Evolutionary conservation across 441 rosid species (phyloP).

Genomic region (Eruca vesicaria): DNA sequence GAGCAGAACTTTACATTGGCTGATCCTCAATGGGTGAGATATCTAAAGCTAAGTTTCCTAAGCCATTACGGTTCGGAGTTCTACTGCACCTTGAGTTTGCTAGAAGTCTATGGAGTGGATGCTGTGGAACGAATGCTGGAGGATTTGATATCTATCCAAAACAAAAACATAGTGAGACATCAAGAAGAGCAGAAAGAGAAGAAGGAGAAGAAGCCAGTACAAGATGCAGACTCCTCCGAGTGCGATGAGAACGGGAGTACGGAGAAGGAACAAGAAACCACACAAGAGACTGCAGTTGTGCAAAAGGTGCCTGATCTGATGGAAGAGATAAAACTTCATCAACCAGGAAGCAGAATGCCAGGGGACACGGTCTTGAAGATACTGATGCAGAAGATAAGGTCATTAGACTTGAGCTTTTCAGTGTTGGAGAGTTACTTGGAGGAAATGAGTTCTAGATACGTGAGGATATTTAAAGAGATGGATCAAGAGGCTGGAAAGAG

Average conservation of each 20-base stretch:
- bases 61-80: slow-evolving; percentile 88
- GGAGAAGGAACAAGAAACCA: slow-evolving; percentile 18
- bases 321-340: slow-evolving; percentile 68
- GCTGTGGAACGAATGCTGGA: slow-evolving; percentile 91
- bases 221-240: slow-evolving; percentile 34
- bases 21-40: slow-evolving; percentile 85
- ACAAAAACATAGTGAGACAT: slow-evolving; percentile 39
- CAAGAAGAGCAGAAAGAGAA: slow-evolving; percentile 49
- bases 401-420: slow-evolving; percentile 71
- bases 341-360: slow-evolving; percentile 82
- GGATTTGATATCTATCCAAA: slow-evolving; percentile 77
- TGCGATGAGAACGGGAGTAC: not conserved
- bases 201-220: slow-evolving; percentile 46
- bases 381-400: slow-evolving; percentile 87
- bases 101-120: slow-evolving; percentile 90
- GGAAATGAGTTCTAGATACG: slow-evolving; percentile 67
- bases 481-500: slow-evolving; percentile 59
- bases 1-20: slow-evolving; percentile 63
- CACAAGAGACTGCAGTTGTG: slow-evolving; percentile 39
- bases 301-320: slow-evolving; percentile 44
- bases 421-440: slow-evolving; percentile 84
- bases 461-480: slow-evolving; percentile 62
- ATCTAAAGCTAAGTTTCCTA: slow-evolving; percentile 68
- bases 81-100: slow-evolving; percentile 80
- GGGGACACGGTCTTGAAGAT: slow-evolving; percentile 87